Evolutionary conservation across 2,329 filamentous ascomycete genomes (phyloP), one percentile per base, ranked within the genome.

Genomic region (Hirsutella thompsonii): DNA sequence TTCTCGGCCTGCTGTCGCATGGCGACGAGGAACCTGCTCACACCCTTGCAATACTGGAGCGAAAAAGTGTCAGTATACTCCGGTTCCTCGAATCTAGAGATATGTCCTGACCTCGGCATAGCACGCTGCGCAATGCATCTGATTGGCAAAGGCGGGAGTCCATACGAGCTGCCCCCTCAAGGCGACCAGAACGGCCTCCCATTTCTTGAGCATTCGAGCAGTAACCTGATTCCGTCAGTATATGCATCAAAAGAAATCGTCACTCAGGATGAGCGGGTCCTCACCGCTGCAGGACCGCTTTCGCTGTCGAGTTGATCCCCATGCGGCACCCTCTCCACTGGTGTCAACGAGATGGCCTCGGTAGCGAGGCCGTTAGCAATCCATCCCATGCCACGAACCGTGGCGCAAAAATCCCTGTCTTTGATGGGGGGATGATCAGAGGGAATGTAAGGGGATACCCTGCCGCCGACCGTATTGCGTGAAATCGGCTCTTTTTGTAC

Each of bases 1-100:
- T 3, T 10, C 5, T 52, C 2, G 59, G 59, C 40, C 48, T 28
- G 20, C 19, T 36, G 20, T 13, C 35, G 20, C 18, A 36, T 3
- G 5, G 9, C 20, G 6, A 11, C 19, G 19, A 39, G 37, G 18
- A 16, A 39, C 5, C 8, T 13, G 19, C 5, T 4, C 5, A 14
- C 3, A 10, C 32, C 20, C 16, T 19, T 21, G 16, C 13, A 19
- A 11, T 39, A 39, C 37, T 39, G 26, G 18, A 20, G 3, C 20
- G 3, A 5, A 8, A 11, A 13, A 21, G n/a, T 14, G 5, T 36
- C 35, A 20, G 20, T n/a, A 18, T 5, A 13, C 14, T 11, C 10
- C 19, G 18, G 14, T 13, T 23, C n/a, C 5, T 19, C 16, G n/a
- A 9, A 2, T 5, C n/a, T 8, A 34, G 8, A n/a, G 18, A 21